These are phyloP conservation scores for Colletotrichum sublineola DNA, from an alignment of 2,329 filamentous ascomycete species.

Conservation along the genomic window DNA sequence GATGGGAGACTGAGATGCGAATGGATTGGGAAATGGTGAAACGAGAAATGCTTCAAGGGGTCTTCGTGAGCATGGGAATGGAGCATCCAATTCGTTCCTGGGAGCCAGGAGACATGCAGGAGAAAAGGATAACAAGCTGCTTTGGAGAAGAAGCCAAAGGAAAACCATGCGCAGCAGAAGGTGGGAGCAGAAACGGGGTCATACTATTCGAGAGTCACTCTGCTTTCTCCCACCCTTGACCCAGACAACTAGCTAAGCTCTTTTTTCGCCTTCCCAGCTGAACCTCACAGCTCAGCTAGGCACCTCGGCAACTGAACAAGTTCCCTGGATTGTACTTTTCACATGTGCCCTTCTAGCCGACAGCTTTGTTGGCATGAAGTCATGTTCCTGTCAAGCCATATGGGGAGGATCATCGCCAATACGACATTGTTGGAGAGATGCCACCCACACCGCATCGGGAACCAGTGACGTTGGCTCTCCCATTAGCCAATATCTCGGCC, in stretches of 20 bases:
- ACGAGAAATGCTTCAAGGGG: slow-evolving; percentile 32
- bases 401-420: slow-evolving; percentile 31
- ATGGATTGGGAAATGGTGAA: slow-evolving; percentile 25
- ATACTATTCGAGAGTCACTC: slow-evolving; percentile 12
- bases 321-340: slow-evolving; percentile 3
- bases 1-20: slow-evolving; percentile 4
- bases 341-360: slow-evolving; percentile 25
- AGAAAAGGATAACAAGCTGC: slow-evolving; percentile 26
- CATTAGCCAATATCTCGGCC: slow-evolving; percentile 7
- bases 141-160: slow-evolving; percentile 1
- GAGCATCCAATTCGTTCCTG: slow-evolving; percentile 29
- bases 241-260: background rate
- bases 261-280: background rate
- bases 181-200: slow-evolving; percentile 28
- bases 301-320: slow-evolving; percentile 8
- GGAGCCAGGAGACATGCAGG: slow-evolving; percentile 20
- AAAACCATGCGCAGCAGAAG: slow-evolving; percentile 10
- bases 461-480: background rate
- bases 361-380: slow-evolving; percentile 34
- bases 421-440: slow-evolving; percentile 33
- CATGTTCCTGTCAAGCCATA: slow-evolving; percentile 13
- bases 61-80: slow-evolving; percentile 18
- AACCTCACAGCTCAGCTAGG: slow-evolving; percentile 7
- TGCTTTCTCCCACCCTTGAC: background rate
- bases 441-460: slow-evolving; percentile 27